Conservation (phyloP, 2,329 filamentous ascomycete genomes). For the Calonectria montana region DNA sequence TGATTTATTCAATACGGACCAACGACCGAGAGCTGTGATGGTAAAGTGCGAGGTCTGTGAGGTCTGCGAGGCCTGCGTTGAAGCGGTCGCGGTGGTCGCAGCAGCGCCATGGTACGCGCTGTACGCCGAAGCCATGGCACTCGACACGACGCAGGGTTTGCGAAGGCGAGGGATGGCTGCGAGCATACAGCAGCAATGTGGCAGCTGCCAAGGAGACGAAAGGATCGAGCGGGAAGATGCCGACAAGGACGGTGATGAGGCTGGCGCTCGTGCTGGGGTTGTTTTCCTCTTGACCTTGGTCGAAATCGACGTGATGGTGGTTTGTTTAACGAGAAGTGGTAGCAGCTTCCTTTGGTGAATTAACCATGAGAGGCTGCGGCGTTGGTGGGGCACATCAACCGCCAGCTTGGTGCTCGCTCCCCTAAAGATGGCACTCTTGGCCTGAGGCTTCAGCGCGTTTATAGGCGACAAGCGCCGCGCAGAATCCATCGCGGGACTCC, state of each 20-base stretch:
- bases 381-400: slow-evolving; percentile 13
- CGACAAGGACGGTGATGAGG: background rate
- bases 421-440: slow-evolving; percentile 18
- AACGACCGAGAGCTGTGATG: slow-evolving; percentile 81
- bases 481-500: slow-evolving; percentile 5
- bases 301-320: slow-evolving; percentile 34
- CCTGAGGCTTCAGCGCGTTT: slow-evolving; percentile 41
- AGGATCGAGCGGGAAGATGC: background rate
- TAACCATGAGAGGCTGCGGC: slow-evolving; percentile 10
- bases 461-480: slow-evolving; percentile 40
- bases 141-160: slow-evolving; percentile 36
- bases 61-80: background rate
- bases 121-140: slow-evolving; percentile 55
- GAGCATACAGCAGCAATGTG: slow-evolving; percentile 38
- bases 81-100: slow-evolving; percentile 19
- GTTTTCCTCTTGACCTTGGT: background rate
- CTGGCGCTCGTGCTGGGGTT: background rate
- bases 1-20: slow-evolving; percentile 82
- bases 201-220: slow-evolving; percentile 4
- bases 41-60: slow-evolving; percentile 57
- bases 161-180: slow-evolving; percentile 35
- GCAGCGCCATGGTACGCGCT: slow-evolving; percentile 51
- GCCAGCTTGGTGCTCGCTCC: background rate
- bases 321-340: background rate
- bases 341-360: slow-evolving; percentile 9